A percentile compares a stretch with the other conserved stretches of the same genome.
Evolutionary conservation across 768 basidiomycete species (phyloP).

Genomic region (Boletus pseudopeckii): DNA sequence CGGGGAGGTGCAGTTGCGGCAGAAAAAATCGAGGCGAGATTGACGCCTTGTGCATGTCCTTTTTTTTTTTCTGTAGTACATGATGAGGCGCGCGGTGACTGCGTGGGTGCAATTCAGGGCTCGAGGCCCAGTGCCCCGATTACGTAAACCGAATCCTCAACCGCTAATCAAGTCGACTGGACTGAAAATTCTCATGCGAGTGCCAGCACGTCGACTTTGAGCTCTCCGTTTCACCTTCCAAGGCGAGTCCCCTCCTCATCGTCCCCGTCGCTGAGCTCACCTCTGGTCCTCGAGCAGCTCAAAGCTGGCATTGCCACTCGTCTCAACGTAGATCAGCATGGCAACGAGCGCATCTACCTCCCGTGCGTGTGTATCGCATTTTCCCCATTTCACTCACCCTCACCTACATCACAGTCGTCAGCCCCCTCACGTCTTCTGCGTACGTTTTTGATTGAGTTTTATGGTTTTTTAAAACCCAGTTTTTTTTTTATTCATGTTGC

Average conservation of each 20-base stretch:
- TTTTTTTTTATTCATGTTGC: too few species aligned
- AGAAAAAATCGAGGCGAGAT: constrained; percentile 14
- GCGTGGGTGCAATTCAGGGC: too few species aligned
- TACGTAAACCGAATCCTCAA: constrained; percentile 19
- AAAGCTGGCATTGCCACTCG: constrained; percentile 1
- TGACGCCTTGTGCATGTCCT: background rate
- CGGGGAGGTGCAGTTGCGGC: constrained; percentile 6
- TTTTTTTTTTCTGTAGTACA: background rate
- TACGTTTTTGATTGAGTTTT: constrained; percentile 4
- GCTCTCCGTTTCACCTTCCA: background rate
- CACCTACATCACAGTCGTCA: background rate
- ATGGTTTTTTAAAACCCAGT: background rate
- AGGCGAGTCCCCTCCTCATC: background rate
- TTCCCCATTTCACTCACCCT: background rate
- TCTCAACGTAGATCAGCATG: constrained; percentile 6
- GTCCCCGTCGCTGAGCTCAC: background rate
- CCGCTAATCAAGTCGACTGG: constrained; percentile 1
- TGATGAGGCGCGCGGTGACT: too few species aligned
- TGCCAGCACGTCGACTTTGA: constrained; percentile 6
- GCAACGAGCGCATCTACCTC: background rate
- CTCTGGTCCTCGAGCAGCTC: background rate
- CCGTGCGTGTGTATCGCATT: constrained; percentile 10
- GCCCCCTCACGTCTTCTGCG: background rate
- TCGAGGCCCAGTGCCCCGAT: background rate
- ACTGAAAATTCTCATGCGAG: constrained; percentile 22